Base-by-base conservation (phyloP, 306 rosid genomes). In the Gastrolobium bilobum region DNA sequence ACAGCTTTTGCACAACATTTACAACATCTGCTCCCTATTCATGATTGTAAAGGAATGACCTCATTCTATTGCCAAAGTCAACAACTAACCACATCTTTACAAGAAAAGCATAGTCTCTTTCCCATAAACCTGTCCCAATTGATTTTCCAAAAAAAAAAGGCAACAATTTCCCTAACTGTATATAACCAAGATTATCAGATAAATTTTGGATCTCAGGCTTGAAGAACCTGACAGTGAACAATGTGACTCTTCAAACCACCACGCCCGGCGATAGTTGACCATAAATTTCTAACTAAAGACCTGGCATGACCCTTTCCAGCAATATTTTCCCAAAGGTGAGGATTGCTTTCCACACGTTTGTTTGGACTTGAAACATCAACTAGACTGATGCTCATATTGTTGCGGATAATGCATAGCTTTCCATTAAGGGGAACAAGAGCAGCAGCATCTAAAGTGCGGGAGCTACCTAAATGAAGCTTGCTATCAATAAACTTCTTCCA, bases 401-500 rank as follows among this genome's bases (percentile, higher is more conserved):
- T 96, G 15, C 99, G 97, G 81, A 93, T 89, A 38, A 96, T 91
- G 91, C 99, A 93, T 8, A 96, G 91, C 92, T 90, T 96, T 81
- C 98, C 99, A 0, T 91, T 96, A 6, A 96, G 98, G 33, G 97
- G 85, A 84, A 93, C 99, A 52, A 96, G 96, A 2, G 98, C 98
- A 53, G 99, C 99, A 1, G 99, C 99, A 52, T 96, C 98, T 10
- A 96, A 83, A 56, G 98, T 92, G 2, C 91, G 86, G 1, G 99
- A 93, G 58, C 90, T 93, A 62, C 99, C 99, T 31, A 96, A 87
- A 87, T 96, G 99, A 75, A 93, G 88, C 84, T 86, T 93, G 92
- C 99, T 96, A 64, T 96, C 99, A n/a, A 96, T 96, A 68, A 90
- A 93, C 86, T 79, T 91, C 86, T 82, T 91, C 99, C 99, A 96